These are phyloP conservation scores for Cryphonectria parasitica DNA, from an alignment of 2,329 filamentous ascomycete genomes.

Conservation along the genomic window DNA sequence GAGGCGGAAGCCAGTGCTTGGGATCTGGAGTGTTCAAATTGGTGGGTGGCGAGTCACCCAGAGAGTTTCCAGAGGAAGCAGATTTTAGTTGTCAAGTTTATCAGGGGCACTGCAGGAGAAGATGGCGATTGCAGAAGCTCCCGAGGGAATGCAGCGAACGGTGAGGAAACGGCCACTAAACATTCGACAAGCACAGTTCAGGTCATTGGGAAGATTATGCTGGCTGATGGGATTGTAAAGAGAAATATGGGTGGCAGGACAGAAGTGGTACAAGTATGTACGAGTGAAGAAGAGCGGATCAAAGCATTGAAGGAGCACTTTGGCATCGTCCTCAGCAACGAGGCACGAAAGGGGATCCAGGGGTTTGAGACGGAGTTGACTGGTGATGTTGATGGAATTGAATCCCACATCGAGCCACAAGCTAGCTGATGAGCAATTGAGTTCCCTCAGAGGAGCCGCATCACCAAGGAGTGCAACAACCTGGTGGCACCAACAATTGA, in stretches of 20 bases:
- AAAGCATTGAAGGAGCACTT: slow-evolving; percentile 55
- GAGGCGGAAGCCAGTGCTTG: slow-evolving; percentile 64
- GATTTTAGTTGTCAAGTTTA: slow-evolving; percentile 58
- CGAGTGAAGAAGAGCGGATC: slow-evolving; percentile 57
- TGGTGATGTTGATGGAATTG: too few relatives aligned
- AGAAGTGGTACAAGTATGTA: slow-evolving; percentile 49
- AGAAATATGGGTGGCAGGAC: slow-evolving; percentile 55
- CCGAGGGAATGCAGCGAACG: not conserved
- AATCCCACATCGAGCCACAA: not conserved
- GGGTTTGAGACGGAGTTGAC: slow-evolving; percentile 52
- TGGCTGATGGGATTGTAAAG: slow-evolving; percentile 57
- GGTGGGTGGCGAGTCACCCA: slow-evolving; percentile 51
- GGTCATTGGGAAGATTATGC: slow-evolving; percentile 57
- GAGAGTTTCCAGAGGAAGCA: slow-evolving; percentile 57
- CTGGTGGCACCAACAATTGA: too few relatives aligned
- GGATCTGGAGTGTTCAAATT: slow-evolving; percentile 67
- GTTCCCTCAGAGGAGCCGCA: not conserved
- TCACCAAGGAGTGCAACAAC: too few relatives aligned
- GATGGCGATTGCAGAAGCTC: slow-evolving; percentile 18
- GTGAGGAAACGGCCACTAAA: not conserved
- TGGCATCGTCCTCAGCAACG: slow-evolving; percentile 52
- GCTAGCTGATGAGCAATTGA: not conserved
- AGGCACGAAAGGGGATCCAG: slow-evolving; percentile 54
- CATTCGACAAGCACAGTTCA: slow-evolving; percentile 39
- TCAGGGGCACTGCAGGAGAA: slow-evolving; percentile 46